Evolutionary conservation across 2,329 filamentous ascomycete species (phyloP).

Genomic region (Penicillium sp.): DNA sequence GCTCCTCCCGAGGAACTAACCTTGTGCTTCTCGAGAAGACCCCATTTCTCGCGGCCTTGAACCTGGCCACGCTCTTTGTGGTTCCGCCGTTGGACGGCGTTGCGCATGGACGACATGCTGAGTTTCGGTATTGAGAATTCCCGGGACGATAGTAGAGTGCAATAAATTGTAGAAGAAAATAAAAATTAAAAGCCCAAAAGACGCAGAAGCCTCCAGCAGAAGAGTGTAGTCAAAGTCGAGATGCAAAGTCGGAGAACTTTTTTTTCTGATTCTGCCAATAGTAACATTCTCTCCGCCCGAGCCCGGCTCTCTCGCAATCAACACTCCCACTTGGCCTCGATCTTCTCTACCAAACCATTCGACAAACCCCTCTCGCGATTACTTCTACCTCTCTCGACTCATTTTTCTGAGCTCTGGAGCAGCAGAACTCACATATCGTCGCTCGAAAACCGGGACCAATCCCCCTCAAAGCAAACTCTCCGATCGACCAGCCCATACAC

Average conservation of each 20-base stretch:
- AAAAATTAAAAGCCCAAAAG: not conserved
- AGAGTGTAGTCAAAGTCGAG: conserved; percentile 4
- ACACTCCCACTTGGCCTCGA: conserved; percentile 14
- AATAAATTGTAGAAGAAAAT: not conserved
- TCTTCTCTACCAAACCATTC: conserved; percentile 1
- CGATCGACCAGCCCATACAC: conserved; percentile 9
- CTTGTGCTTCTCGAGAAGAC: conserved; percentile 93
- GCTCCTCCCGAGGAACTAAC: conserved; percentile 32
- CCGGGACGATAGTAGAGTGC: not conserved
- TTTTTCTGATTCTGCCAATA: conserved; percentile 19
- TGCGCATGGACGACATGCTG: conserved; percentile 51
- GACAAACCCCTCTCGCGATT: not conserved
- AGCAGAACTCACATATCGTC: not conserved
- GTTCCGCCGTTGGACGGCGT: conserved; percentile 65
- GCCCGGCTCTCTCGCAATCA: conserved; percentile 20
- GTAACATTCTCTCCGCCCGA: conserved; percentile 19
- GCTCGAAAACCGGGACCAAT: not conserved
- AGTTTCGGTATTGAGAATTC: not conserved
- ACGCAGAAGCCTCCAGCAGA: not conserved
- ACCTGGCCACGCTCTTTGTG: conserved; percentile 88
- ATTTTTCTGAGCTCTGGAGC: not conserved
- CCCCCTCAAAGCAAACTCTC: not conserved
- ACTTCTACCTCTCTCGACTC: not conserved
- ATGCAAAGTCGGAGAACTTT: conserved; percentile 15
- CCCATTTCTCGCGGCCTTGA: conserved; percentile 71